Conservation (phyloP, 306 rosid species). For the Cicer bijugum region DNA sequence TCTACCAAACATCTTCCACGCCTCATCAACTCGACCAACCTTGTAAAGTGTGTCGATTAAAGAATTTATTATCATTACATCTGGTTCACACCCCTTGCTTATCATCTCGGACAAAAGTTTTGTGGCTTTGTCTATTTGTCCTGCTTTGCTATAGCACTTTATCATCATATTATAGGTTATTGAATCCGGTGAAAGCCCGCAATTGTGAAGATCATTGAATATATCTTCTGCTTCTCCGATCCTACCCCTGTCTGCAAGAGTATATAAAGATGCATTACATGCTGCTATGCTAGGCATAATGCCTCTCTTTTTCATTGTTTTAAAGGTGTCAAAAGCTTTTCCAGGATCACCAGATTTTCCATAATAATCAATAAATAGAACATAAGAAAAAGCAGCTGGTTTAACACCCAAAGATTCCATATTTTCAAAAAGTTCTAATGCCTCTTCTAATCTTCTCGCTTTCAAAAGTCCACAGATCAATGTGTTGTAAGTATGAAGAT, state of each 20-base stretch:
- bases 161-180: conserved; percentile 91
- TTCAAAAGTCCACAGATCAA: conserved; percentile 77
- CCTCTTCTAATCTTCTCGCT: conserved; percentile 70
- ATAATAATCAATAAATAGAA: conserved; percentile 85
- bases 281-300: conserved; percentile 84
- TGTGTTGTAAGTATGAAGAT: conserved; percentile 89
- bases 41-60: conserved; percentile 89
- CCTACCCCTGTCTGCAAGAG: conserved; percentile 80
- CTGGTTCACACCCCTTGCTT: conserved; percentile 77
- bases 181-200: conserved; percentile 86
- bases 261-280: conserved; percentile 80
- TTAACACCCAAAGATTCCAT: conserved; percentile 73
- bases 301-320: conserved; percentile 78
- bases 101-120: conserved; percentile 74
- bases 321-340: conserved; percentile 77
- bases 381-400: conserved; percentile 81
- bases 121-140: conserved; percentile 76
- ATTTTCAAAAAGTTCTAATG: conserved; percentile 65
- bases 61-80: conserved; percentile 75
- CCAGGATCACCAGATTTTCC: conserved; percentile 85
- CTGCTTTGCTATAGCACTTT: conserved; percentile 89
- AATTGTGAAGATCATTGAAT: conserved; percentile 66
- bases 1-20: conserved; percentile 84
- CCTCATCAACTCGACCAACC: conserved; percentile 78
- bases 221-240: conserved; percentile 73